Percentiles rank a stretch among this genome's conserved stretches.
Conservation (phyloP, 1,139 yeast species). For the Saccharomycopsis crataegensis region DNA sequence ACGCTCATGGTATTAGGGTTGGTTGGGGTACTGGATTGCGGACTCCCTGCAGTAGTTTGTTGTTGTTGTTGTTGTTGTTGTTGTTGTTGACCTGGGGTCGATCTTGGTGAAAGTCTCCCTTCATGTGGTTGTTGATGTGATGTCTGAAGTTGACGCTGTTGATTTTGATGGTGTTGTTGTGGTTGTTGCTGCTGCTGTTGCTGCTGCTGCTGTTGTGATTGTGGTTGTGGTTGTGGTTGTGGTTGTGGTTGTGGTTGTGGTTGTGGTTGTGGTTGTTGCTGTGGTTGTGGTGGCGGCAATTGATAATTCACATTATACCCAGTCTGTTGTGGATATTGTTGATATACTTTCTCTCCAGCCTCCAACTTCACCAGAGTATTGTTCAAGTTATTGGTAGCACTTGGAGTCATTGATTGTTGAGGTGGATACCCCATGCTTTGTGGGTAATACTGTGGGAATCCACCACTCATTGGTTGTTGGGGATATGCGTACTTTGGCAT, state of each 20-base stretch:
- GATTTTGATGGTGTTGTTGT: neutral
- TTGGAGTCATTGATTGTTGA: neutral
- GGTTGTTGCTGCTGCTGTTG: slow-evolving; percentile 5
- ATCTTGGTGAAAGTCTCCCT: neutral
- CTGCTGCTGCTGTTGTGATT: slow-evolving; percentile 1
- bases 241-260: slow-evolving; percentile 4
- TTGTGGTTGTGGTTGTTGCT: slow-evolving; percentile 3
- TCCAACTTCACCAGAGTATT: neutral
- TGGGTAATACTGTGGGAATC: too few relatives aligned
- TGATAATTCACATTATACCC: too few relatives aligned
- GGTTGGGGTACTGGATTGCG: neutral
- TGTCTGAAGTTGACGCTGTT: neutral
- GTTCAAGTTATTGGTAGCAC: neutral
- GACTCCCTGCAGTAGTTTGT: neutral
- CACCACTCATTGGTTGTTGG: too few relatives aligned
- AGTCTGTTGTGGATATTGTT: too few relatives aligned
- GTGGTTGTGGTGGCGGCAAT: too few relatives aligned
- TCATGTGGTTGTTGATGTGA: neutral
- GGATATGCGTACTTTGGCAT: too few relatives aligned
- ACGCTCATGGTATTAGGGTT: neutral
- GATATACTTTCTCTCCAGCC: too few relatives aligned
- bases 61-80: slow-evolving; percentile 1
- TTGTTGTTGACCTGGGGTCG: neutral
- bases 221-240: neutral
- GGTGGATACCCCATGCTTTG: too few relatives aligned